A percentile compares a stretch with the other conserved stretches of the same genome.
These are phyloP conservation scores for Neolentinus lepideus DNA, from an alignment of 1,284 basidiomycete species.

Conservation along the genomic window DNA sequence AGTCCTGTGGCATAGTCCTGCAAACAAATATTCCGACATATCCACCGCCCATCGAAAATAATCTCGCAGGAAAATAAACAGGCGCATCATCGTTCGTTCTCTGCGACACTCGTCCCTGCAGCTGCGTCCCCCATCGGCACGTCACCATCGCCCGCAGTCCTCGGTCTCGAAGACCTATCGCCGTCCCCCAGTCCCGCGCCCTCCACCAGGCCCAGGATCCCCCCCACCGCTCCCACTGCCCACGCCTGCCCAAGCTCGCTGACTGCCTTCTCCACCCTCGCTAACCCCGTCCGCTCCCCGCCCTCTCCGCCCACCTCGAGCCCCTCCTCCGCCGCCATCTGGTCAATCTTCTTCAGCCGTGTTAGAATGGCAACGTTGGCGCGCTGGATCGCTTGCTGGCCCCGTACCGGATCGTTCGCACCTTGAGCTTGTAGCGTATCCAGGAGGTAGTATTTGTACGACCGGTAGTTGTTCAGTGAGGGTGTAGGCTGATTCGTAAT, in stretches of 20 bases:
- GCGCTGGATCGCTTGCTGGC: conserved; percentile 24
- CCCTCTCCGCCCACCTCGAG: conserved; percentile 30
- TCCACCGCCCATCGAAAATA: not conserved
- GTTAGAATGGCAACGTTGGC: conserved; percentile 42
- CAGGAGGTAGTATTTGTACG: conserved; percentile 34
- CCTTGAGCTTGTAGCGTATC: conserved; percentile 14
- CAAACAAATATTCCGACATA: no score
- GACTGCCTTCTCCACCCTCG: conserved; percentile 43
- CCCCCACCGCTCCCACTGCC: conserved; percentile 17
- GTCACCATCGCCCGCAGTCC: not conserved
- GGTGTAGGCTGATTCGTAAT: conserved; percentile 27
- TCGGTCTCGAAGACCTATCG: not conserved
- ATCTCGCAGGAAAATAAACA: not conserved
- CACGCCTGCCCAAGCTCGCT: conserved; percentile 20
- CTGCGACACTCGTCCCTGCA: not conserved
- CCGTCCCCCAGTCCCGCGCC: conserved; percentile 26
- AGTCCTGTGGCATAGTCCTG: no score
- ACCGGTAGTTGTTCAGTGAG: conserved; percentile 31
- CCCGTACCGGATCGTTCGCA: conserved; percentile 12
- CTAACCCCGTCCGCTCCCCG: conserved; percentile 36
- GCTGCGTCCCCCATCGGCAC: not conserved
- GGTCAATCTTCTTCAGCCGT: conserved; percentile 46
- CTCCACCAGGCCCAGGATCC: conserved; percentile 36
- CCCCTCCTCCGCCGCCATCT: conserved; percentile 32
- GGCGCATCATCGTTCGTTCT: not conserved